Evolutionary conservation across 352 stramenopile species (phyloP).

Genomic region (Globisporangium yorkense): DNA sequence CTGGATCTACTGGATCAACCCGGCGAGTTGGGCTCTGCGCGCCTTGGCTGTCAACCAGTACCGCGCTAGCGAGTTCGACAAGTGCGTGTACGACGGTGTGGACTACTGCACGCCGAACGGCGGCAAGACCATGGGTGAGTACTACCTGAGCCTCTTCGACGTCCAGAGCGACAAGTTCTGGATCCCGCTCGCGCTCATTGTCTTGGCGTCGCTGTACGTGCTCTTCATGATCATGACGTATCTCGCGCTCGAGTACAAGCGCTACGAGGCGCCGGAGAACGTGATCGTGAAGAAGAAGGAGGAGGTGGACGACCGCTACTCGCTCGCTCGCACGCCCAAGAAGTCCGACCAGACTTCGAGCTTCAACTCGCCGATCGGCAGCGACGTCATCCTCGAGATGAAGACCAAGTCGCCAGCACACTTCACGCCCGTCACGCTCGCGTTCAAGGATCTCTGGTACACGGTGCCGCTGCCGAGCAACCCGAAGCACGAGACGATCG

Average conservation of each 20-base stretch:
- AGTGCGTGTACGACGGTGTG: conserved; percentile 8
- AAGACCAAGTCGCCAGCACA: conserved; percentile 8
- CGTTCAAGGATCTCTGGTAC: conserved; percentile 20
- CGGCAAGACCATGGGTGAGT: conserved; percentile 32
- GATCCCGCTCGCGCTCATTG: conserved; percentile 28
- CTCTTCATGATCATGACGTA: conserved; percentile 33
- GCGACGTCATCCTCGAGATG: not conserved
- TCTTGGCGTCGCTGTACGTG: conserved; percentile 30
- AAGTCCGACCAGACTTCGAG: not conserved
- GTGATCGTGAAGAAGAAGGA: conserved; percentile 15
- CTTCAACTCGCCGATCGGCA: not conserved
- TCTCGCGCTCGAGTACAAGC: conserved; percentile 14
- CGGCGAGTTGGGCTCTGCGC: conserved; percentile 20
- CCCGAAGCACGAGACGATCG: conserved; percentile 8
- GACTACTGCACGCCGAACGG: conserved; percentile 9
- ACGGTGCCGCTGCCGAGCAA: conserved; percentile 13
- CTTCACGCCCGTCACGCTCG: conserved; percentile 22
- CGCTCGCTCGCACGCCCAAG: not conserved
- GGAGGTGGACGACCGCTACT: conserved; percentile 3
- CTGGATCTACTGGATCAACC: conserved; percentile 28
- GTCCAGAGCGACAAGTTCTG: conserved; percentile 20
- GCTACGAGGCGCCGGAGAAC: conserved; percentile 22
- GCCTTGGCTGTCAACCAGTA: conserved; percentile 18
- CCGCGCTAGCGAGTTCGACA: conserved; percentile 3
- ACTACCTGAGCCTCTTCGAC: conserved; percentile 30